Conservation (phyloP, 2,329 filamentous ascomycete genomes). For the Verticillium nubilum region DNA sequence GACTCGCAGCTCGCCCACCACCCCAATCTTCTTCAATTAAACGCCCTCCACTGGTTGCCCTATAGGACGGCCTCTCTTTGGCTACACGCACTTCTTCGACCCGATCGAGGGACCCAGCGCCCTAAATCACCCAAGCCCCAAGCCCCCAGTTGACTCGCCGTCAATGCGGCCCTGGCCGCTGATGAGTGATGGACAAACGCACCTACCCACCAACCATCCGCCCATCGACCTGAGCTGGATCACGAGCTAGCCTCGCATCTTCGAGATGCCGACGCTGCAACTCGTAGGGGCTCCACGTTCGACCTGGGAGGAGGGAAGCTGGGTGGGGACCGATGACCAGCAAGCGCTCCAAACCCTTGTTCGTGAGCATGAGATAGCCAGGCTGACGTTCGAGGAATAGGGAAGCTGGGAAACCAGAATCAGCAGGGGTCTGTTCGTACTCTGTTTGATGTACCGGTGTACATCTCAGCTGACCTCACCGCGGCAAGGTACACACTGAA, state of each 20-base stretch:
- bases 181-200: background rate
- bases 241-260: background rate
- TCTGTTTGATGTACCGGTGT: background rate
- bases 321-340: background rate
- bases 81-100: background rate
- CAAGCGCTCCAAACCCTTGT: background rate
- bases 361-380: background rate
- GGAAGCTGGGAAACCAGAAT: background rate
- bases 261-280: background rate
- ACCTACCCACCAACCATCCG: background rate
- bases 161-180: background rate
- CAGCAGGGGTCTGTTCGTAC: background rate
- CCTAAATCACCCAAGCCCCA: background rate
- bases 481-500: background rate
- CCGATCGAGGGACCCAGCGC: background rate
- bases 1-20: background rate
- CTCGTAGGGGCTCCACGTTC: background rate
- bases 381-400: background rate
- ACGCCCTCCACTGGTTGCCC: background rate
- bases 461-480: background rate
- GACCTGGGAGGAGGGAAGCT: background rate
- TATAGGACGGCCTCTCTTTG: too few species aligned
- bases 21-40: constrained; percentile 3
- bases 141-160: constrained; percentile 1
- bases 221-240: background rate